These are phyloP conservation scores for Hypoxylon sp. DNA, from an alignment of 2,329 filamentous ascomycete species.

Conservation along the genomic window DNA sequence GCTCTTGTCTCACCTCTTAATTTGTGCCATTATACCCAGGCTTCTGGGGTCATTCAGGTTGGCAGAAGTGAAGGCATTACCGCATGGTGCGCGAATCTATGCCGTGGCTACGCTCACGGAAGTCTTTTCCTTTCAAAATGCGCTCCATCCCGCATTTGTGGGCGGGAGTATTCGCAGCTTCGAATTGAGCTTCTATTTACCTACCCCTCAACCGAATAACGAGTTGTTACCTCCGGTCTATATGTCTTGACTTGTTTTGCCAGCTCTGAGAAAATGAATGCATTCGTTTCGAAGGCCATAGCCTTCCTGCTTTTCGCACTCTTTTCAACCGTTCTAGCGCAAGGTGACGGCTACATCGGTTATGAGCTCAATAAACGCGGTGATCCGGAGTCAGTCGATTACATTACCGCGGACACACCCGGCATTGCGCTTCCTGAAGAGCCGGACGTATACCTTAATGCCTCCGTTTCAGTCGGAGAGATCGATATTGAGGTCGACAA, in stretches of 20 bases:
- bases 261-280: slow-evolving; percentile 44
- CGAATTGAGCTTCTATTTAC: slow-evolving; percentile 5
- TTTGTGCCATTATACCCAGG: slow-evolving; percentile 21
- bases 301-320: slow-evolving; percentile 53
- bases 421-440: slow-evolving; percentile 62
- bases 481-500: slow-evolving; percentile 73
- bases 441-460: slow-evolving; percentile 74
- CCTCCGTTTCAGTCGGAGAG: slow-evolving; percentile 58
- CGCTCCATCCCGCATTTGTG: slow-evolving; percentile 12
- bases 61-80: not conserved
- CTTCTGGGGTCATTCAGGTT: slow-evolving; percentile 16
- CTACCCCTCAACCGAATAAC: slow-evolving; percentile 8
- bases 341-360: slow-evolving; percentile 66
- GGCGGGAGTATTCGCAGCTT: slow-evolving; percentile 2
- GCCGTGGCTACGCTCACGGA: slow-evolving; percentile 1
- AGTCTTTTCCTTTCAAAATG: slow-evolving; percentile 34
- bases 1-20: slow-evolving; percentile 23
- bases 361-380: slow-evolving; percentile 68
- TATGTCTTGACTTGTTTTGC: slow-evolving; percentile 46
- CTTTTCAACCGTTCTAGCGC: slow-evolving; percentile 43
- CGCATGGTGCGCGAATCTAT: slow-evolving; percentile 11
- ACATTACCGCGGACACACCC: slow-evolving; percentile 67
- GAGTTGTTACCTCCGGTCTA: slow-evolving; percentile 45
- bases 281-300: slow-evolving; percentile 44
- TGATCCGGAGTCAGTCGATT: slow-evolving; percentile 65